Percentiles rank a stretch among this genome's conserved stretches.
These are phyloP conservation scores for Codiaeum variegatum DNA, from an alignment of 441 rosid species.

Conservation along the genomic window DNA sequence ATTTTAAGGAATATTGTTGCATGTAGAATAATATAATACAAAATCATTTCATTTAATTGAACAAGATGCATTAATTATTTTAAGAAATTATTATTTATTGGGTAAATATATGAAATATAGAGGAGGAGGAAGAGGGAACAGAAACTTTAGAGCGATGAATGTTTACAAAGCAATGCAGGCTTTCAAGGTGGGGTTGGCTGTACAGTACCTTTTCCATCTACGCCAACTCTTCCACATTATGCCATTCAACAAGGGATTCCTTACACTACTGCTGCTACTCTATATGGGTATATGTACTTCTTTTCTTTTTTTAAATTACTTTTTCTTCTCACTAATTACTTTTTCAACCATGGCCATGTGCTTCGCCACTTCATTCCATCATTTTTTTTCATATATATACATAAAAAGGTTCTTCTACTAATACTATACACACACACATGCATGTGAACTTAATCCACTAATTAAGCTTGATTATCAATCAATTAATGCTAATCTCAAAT, in stretches of 20 bases:
- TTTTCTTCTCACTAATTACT: constrained; percentile 16
- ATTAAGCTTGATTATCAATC: too few species aligned
- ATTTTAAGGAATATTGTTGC: not conserved
- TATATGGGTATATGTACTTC: constrained; percentile 58
- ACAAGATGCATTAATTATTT: not conserved
- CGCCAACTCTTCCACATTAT: constrained; percentile 66
- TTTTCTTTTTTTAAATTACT: not conserved
- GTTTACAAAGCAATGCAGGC: constrained; percentile 50
- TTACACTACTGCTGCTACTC: constrained; percentile 25
- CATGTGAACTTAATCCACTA: too few species aligned
- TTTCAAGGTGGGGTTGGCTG: constrained; percentile 48
- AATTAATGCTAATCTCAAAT: too few species aligned
- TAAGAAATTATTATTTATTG: too few species aligned
- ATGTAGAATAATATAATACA: too few species aligned
- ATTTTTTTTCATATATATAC: not conserved
- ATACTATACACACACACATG: too few species aligned
- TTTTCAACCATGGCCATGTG: constrained; percentile 27
- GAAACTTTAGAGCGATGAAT: constrained; percentile 53
- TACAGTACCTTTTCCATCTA: constrained; percentile 57
- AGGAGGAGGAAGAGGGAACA: too few species aligned
- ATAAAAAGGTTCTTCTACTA: not conserved
- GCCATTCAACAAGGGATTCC: constrained; percentile 76
- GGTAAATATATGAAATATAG: too few species aligned
- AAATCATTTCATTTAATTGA: not conserved
- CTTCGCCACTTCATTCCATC: constrained; percentile 51